Evolutionary conservation across 2,329 filamentous ascomycete species (phyloP).

Genomic region (Claviceps citrina): DNA sequence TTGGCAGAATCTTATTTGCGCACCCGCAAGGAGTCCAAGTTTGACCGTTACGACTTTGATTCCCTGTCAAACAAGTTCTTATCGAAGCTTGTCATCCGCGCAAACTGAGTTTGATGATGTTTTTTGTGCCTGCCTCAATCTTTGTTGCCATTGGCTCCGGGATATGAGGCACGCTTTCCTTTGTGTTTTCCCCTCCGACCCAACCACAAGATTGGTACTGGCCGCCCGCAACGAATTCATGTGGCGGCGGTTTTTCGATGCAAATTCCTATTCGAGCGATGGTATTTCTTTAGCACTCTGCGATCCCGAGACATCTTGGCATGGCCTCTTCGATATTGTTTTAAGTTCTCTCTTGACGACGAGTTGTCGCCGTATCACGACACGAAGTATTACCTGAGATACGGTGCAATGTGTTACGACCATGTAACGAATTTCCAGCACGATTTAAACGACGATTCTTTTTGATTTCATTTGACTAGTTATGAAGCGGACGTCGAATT

Average conservation of each 20-base stretch:
- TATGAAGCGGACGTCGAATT: not conserved
- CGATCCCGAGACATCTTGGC: not conserved
- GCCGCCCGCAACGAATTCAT: too few relatives aligned
- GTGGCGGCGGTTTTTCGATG: too few relatives aligned
- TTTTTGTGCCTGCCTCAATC: not conserved
- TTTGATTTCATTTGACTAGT: not conserved
- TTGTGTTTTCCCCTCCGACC: constrained; percentile 16
- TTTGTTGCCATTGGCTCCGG: not conserved
- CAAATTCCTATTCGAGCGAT: constrained; percentile 17
- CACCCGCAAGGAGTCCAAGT: constrained; percentile 62
- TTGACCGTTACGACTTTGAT: constrained; percentile 86
- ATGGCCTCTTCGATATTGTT: constrained; percentile 7
- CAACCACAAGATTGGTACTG: too few relatives aligned
- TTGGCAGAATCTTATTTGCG: constrained; percentile 68
- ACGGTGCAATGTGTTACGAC: constrained; percentile 21
- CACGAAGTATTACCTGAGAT: constrained; percentile 17
- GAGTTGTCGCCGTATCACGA: constrained; percentile 19
- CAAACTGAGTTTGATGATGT: constrained; percentile 41
- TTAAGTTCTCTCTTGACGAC: constrained; percentile 16
- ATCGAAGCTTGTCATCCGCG: constrained; percentile 87
- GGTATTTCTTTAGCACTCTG: not conserved
- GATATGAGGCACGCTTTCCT: constrained; percentile 5
- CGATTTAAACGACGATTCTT: constrained; percentile 20
- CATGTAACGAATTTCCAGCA: constrained; percentile 13
- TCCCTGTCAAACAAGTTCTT: constrained; percentile 94